phyloP scores from a whole-genome alignment of 225 moss, liverwort and hornwort species.

The Physcomitrellopsis africana region DNA sequence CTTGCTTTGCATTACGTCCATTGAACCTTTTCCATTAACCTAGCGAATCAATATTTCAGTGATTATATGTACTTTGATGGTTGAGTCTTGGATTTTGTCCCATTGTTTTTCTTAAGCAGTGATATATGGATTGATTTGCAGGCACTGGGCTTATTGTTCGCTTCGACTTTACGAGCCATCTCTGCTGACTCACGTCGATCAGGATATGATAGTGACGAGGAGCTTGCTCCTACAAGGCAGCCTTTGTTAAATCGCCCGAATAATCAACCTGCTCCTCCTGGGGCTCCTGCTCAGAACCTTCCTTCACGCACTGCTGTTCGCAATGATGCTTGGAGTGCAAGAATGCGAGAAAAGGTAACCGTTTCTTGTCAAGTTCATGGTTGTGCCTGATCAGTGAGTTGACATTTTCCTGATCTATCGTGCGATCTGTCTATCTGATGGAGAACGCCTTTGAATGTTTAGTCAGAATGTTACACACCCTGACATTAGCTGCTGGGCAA shows the following conservation, averaged over 20 bases:
- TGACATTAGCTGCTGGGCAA: constrained; percentile 9
- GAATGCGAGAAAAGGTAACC: constrained; percentile 95
- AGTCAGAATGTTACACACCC: not conserved
- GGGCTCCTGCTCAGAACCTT: constrained; percentile 57
- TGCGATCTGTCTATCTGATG: constrained; percentile 33
- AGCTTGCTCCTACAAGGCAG: constrained; percentile 56
- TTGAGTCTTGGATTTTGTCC: not conserved
- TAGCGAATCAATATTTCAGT: not conserved
- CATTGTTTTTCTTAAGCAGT: not conserved
- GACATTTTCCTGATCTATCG: constrained; percentile 34
- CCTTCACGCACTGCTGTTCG: constrained; percentile 58
- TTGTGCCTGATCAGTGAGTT: constrained; percentile 22
- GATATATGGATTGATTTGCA: constrained; percentile 37
- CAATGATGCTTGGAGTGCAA: constrained; percentile 94
- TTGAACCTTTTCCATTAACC: not conserved
- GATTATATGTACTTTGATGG: not conserved
- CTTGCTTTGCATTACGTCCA: not conserved
- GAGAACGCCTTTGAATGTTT: constrained; percentile 32
- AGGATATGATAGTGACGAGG: constrained; percentile 91
- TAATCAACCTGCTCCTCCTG: constrained; percentile 66
- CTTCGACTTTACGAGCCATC: constrained; percentile 77
- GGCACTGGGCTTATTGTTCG: constrained; percentile 80
- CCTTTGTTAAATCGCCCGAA: constrained; percentile 72
- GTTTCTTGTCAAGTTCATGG: constrained; percentile 1
- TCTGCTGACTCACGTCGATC: constrained; percentile 53